These are phyloP conservation scores for Hordeum vulgare DNA, from an alignment of 176 grass and related monocot species.

Conservation along the genomic window MorexV3_pseudomolecules_assembly NC_058519.1:471627597-471628096, in stretches of 20 bases:
- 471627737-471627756: background rate
- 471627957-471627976: background rate
- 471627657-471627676: constrained; percentile 54
- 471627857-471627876: background rate
- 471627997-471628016: background rate
- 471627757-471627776: constrained; percentile 33
- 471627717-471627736: constrained; percentile 28
- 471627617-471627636: background rate
- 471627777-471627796: constrained; percentile 18
- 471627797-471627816: constrained; percentile 18
- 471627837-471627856: background rate
- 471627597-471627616: background rate
- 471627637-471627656: constrained; percentile 37
- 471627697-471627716: constrained; percentile 26
- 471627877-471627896: background rate
- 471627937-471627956: background rate
- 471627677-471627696: constrained; percentile 42
- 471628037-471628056: background rate
- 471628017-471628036: background rate
- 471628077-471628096: background rate
- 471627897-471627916: background rate
- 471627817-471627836: background rate
- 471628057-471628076: background rate
- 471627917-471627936: background rate
- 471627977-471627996: constrained; percentile 5